A percentile compares a stretch with the other conserved stretches of the same genome.
Conservation (phyloP, 2,329 filamentous ascomycete species). For the Epichloe scottii region DNA sequence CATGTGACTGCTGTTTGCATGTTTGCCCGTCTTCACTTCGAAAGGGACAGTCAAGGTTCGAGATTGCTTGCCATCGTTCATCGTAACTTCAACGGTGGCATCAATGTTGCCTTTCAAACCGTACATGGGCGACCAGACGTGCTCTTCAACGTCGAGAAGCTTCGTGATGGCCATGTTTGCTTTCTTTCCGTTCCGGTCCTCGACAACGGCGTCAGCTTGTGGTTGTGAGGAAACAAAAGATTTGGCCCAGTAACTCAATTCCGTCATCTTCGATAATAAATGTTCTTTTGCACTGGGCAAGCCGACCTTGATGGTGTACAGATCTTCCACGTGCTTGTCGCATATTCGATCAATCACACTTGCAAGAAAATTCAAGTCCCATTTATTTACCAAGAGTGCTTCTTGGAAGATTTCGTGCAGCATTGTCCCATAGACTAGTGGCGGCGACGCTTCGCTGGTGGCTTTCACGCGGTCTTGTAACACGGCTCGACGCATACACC, state of each 20-base stretch:
- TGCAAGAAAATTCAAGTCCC: slow-evolving; percentile 58
- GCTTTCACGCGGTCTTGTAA: slow-evolving; percentile 92
- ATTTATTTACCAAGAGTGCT: slow-evolving; percentile 69
- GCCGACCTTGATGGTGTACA: slow-evolving; percentile 76
- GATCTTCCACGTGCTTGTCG: slow-evolving; percentile 70
- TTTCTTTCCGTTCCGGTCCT: slow-evolving; percentile 65
- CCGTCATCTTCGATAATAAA: slow-evolving; percentile 69
- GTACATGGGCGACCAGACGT: slow-evolving; percentile 97
- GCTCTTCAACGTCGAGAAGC: slow-evolving; percentile 90
- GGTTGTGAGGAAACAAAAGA: slow-evolving; percentile 65
- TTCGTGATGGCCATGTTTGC: slow-evolving; percentile 81
- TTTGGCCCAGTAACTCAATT: slow-evolving; percentile 72
- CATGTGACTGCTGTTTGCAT: slow-evolving; percentile 68
- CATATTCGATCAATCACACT: slow-evolving; percentile 55
- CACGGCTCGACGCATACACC: slow-evolving; percentile 79
- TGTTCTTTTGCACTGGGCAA: slow-evolving; percentile 63
- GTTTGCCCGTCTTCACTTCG: slow-evolving; percentile 89
- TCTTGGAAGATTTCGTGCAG: slow-evolving; percentile 94
- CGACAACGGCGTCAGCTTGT: slow-evolving; percentile 58
- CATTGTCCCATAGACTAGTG: slow-evolving; percentile 84
- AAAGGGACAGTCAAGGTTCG: slow-evolving; percentile 77
- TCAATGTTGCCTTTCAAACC: slow-evolving; percentile 97
- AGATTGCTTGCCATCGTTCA: slow-evolving; percentile 55
- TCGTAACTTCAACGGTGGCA: slow-evolving; percentile 80
- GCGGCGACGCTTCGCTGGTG: slow-evolving; percentile 63